Conservation (phyloP, 768 basidiomycete species). For the Mycena pura region DNA sequence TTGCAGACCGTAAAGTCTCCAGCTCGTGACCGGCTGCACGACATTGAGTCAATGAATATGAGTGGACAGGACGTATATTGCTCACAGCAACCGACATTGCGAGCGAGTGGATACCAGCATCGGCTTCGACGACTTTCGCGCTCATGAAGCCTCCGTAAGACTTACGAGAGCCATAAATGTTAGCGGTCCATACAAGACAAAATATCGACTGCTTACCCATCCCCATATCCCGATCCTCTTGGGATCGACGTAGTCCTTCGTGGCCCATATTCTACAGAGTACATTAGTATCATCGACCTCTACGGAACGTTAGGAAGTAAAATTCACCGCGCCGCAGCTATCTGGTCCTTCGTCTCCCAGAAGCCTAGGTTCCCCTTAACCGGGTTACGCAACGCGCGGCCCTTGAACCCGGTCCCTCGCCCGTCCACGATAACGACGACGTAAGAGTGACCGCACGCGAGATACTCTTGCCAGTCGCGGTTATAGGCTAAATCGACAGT, state of each 20-base stretch:
- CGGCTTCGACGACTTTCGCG: slow-evolving; percentile 88
- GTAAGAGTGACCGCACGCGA: slow-evolving; percentile 82
- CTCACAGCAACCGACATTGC: slow-evolving; percentile 91
- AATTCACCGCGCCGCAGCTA: slow-evolving; percentile 82
- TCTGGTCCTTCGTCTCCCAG: slow-evolving; percentile 89
- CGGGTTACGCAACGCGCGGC: slow-evolving; percentile 81
- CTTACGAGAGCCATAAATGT: slow-evolving; percentile 53
- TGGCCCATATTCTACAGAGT: slow-evolving; percentile 76
- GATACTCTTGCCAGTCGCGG: slow-evolving; percentile 88
- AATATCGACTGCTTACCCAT: slow-evolving; percentile 68
- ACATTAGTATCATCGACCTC: neutral
- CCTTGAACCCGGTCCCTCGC: slow-evolving; percentile 92
- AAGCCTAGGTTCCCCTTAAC: slow-evolving; percentile 90
- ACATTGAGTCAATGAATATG: slow-evolving; percentile 14
- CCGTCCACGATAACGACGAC: slow-evolving; percentile 91
- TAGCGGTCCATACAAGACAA: slow-evolving; percentile 9
- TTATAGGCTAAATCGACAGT: slow-evolving; percentile 68
- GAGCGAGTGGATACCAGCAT: slow-evolving; percentile 87
- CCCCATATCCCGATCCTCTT: slow-evolving; percentile 96
- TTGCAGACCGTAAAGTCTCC: slow-evolving; percentile 76
- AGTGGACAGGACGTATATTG: slow-evolving; percentile 3
- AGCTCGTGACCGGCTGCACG: slow-evolving; percentile 83
- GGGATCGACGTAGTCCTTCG: slow-evolving; percentile 87
- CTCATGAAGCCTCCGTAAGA: slow-evolving; percentile 98
- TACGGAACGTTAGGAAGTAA: slow-evolving; percentile 9